phyloP scores from a whole-genome alignment of 1,284 basidiomycete species.

The Ganoderma boninense region DNA sequence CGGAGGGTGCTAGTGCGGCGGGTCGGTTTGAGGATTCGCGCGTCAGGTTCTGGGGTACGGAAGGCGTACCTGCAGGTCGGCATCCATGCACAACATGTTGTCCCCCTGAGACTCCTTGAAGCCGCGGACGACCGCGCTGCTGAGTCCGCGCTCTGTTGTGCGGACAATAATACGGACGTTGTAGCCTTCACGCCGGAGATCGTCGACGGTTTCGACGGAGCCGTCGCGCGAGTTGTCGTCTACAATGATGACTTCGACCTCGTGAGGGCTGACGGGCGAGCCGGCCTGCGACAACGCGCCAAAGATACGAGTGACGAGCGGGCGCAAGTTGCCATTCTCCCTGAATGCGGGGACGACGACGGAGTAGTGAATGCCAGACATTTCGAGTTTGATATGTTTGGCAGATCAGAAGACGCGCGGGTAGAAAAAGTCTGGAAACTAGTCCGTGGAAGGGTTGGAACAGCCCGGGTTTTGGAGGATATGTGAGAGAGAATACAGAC shows the following conservation, averaged over 20 bases:
- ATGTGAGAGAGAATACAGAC: constrained; percentile 9
- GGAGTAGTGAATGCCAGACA: constrained; percentile 43
- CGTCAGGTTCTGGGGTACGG: too few species aligned
- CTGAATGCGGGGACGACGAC: constrained; percentile 58
- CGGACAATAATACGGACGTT: constrained; percentile 52
- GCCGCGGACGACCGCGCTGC: constrained; percentile 52
- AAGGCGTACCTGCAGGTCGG: constrained; percentile 47
- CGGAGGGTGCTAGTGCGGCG: constrained; percentile 49
- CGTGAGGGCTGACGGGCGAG: constrained; percentile 39
- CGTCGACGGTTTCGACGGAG: constrained; percentile 50
- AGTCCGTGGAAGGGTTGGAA: constrained; percentile 1
- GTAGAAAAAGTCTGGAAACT: constrained; percentile 7
- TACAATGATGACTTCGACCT: constrained; percentile 54
- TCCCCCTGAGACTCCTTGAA: constrained; percentile 51
- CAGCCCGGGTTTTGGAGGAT: constrained; percentile 26
- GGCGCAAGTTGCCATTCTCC: constrained; percentile 53
- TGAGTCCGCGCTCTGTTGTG: constrained; percentile 51
- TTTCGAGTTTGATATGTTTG: neutral
- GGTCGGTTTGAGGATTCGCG: neutral
- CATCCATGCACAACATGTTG: constrained; percentile 56
- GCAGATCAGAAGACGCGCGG: neutral
- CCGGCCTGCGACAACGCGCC: constrained; percentile 39
- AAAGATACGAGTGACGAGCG: constrained; percentile 51
- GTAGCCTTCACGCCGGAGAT: constrained; percentile 48
- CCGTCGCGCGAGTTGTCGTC: constrained; percentile 58